These are phyloP conservation scores for Xerocomellus chrysenteron DNA, from an alignment of 768 basidiomycete species.

Conservation along the genomic window DNA sequence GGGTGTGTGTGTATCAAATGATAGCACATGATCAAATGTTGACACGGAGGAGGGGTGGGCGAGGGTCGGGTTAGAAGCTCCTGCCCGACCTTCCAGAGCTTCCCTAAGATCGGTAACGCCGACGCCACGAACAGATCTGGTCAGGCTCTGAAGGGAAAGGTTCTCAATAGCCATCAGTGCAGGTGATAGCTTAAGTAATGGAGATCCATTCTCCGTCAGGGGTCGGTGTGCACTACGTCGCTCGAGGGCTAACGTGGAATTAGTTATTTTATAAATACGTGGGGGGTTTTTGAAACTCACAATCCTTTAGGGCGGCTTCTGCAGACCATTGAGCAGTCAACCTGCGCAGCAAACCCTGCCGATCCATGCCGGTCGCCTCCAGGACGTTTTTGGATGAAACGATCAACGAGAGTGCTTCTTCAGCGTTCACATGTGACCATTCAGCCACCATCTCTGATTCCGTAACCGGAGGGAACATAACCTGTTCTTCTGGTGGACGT, in stretches of 20 bases:
- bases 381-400: slow-evolving; percentile 54
- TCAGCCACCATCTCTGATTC: slow-evolving; percentile 20
- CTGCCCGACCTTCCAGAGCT: slow-evolving; percentile 82
- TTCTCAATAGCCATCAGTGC: slow-evolving; percentile 91
- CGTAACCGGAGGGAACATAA: slow-evolving; percentile 39
- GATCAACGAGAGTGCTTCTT: slow-evolving; percentile 56
- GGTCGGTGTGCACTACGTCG: slow-evolving; percentile 53
- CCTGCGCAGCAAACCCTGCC: slow-evolving; percentile 50
- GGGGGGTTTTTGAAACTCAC: slow-evolving; percentile 45
- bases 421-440: slow-evolving; percentile 47
- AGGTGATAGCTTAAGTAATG: slow-evolving; percentile 78
- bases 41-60: slow-evolving; percentile 71
- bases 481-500: slow-evolving; percentile 43
- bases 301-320: slow-evolving; percentile 69
- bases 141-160: slow-evolving; percentile 80
- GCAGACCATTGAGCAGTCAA: slow-evolving; percentile 69
- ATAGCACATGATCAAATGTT: slow-evolving; percentile 68
- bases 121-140: slow-evolving; percentile 74
- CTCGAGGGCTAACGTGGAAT: slow-evolving; percentile 49
- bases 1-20: slow-evolving; percentile 40
- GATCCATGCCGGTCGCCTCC: slow-evolving; percentile 63
- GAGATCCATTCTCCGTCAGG: slow-evolving; percentile 67
- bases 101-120: slow-evolving; percentile 88
- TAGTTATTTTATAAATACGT: slow-evolving; percentile 10
- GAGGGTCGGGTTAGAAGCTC: slow-evolving; percentile 76